These are phyloP conservation scores for Capsicum rhomboideum DNA, from an alignment of 257 asterid genomes.

Conservation along the genomic window DNA sequence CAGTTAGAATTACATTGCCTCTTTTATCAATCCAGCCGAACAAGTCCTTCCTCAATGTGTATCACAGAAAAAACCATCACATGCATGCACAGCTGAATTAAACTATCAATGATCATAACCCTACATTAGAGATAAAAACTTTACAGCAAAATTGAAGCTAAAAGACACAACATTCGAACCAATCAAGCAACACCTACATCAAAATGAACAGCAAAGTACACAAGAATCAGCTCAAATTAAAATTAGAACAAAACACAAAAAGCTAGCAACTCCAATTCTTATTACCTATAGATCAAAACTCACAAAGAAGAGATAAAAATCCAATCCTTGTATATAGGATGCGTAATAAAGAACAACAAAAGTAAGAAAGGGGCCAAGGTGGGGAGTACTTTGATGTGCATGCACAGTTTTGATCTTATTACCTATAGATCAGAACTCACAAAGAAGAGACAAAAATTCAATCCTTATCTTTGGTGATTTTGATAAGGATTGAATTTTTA, in stretches of 20 bases:
- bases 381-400: too few relatives aligned
- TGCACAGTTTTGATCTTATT: too few relatives aligned
- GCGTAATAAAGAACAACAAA: too few relatives aligned
- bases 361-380: too few relatives aligned
- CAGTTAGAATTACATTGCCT: neutral
- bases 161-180: slow-evolving; percentile 11
- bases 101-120: neutral
- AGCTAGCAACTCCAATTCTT: neutral
- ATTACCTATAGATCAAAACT: too few relatives aligned
- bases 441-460: too few relatives aligned
- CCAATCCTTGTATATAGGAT: too few relatives aligned
- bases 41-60: neutral
- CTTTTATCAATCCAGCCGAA: neutral
- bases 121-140: slow-evolving; percentile 8
- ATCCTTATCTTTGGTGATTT: too few relatives aligned
- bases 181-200: slow-evolving; percentile 20
- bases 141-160: slow-evolving; percentile 15
- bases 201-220: slow-evolving; percentile 5
- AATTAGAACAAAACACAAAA: neutral
- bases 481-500: too few relatives aligned
- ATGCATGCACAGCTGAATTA: slow-evolving; percentile 1
- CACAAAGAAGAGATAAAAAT: too few relatives aligned
- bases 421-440: too few relatives aligned
- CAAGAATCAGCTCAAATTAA: slow-evolving; percentile 37
- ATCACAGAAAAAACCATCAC: neutral